A percentile compares a stretch with the other conserved stretches of the same genome.
These are phyloP conservation scores for Schwanniomyces pseudopolymorphus DNA, from an alignment of 805 yeast species.

Conservation along the genomic window DNA sequence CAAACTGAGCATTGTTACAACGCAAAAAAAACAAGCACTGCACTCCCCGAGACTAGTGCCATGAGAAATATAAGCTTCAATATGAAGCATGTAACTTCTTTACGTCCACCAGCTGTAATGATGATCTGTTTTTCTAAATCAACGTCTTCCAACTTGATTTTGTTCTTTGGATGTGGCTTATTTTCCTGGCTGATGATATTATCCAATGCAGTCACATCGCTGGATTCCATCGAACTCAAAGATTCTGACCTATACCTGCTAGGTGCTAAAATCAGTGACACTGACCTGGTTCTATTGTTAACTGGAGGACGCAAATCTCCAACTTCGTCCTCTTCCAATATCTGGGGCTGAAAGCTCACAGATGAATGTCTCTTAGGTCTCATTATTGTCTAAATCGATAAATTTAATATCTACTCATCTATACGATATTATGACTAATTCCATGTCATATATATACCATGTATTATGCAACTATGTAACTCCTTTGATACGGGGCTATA, in stretches of 20 bases:
- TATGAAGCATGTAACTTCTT: slow-evolving; percentile 32
- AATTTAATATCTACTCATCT: not conserved
- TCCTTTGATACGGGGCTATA: not conserved
- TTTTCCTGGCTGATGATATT: slow-evolving; percentile 12
- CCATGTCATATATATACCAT: not conserved
- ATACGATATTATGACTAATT: not conserved
- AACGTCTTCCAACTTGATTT: slow-evolving; percentile 26
- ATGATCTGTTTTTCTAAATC: slow-evolving; percentile 40
- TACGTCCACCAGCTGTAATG: slow-evolving; percentile 36
- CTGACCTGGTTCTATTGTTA: slow-evolving; percentile 11
- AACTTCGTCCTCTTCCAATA: not conserved
- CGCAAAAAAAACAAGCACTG: slow-evolving; percentile 36
- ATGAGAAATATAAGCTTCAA: slow-evolving; percentile 28
- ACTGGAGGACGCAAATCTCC: not conserved
- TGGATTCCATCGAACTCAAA: slow-evolving; percentile 11
- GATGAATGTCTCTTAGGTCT: not conserved
- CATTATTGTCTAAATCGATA: not conserved
- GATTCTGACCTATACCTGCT: slow-evolving; percentile 21
- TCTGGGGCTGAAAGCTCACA: not conserved
- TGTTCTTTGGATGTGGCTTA: slow-evolving; percentile 14
- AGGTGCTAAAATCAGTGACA: slow-evolving; percentile 7
- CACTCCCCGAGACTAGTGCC: slow-evolving; percentile 29
- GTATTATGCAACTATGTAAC: not conserved
- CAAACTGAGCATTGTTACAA: slow-evolving; percentile 12
- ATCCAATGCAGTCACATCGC: slow-evolving; percentile 10